Percentiles rank a stretch among this genome's conserved stretches.
Evolutionary conservation across 1,284 basidiomycete genomes (phyloP).

Genomic region (Leccinum fuscescens): DNA sequence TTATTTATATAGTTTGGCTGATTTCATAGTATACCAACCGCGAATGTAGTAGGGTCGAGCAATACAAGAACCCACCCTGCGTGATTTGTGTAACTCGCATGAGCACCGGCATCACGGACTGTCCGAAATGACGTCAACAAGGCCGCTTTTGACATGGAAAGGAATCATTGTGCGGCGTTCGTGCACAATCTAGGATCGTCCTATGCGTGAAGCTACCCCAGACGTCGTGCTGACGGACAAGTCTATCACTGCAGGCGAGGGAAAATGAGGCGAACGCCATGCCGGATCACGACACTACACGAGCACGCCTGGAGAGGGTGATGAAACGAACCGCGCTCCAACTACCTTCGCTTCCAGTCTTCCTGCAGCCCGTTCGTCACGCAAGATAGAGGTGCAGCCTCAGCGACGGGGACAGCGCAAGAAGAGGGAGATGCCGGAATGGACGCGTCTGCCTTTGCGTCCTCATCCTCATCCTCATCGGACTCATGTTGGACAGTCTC

Average conservation of each 20-base stretch:
- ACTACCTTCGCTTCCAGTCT: background rate
- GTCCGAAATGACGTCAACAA: too few species aligned
- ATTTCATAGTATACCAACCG: background rate
- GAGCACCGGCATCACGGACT: too few species aligned
- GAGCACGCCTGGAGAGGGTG: background rate
- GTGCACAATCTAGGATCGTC: background rate
- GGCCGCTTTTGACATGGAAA: too few species aligned
- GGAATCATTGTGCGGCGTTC: too few species aligned
- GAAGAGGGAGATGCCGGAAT: slow-evolving; percentile 22
- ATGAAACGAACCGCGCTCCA: background rate
- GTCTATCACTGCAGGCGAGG: background rate
- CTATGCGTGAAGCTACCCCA: slow-evolving; percentile 22
- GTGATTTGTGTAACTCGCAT: too few species aligned
- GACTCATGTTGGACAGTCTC: slow-evolving; percentile 20
- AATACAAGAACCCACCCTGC: too few species aligned
- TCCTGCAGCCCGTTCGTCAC: too few species aligned
- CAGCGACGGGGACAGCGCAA: slow-evolving; percentile 16
- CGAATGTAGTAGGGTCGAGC: too few species aligned
- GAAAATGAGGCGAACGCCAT: background rate
- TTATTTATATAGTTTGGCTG: background rate
- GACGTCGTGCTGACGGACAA: slow-evolving; percentile 34
- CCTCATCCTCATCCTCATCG: slow-evolving; percentile 5
- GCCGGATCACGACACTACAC: background rate
- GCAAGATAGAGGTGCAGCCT: slow-evolving; percentile 10
- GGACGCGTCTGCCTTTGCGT: slow-evolving; percentile 22